A percentile compares a stretch with the other conserved stretches of the same genome.
These are phyloP conservation scores for Xylaria telfairii DNA, from an alignment of 495 filamentous ascomycete species.

Conservation along the genomic window DNA sequence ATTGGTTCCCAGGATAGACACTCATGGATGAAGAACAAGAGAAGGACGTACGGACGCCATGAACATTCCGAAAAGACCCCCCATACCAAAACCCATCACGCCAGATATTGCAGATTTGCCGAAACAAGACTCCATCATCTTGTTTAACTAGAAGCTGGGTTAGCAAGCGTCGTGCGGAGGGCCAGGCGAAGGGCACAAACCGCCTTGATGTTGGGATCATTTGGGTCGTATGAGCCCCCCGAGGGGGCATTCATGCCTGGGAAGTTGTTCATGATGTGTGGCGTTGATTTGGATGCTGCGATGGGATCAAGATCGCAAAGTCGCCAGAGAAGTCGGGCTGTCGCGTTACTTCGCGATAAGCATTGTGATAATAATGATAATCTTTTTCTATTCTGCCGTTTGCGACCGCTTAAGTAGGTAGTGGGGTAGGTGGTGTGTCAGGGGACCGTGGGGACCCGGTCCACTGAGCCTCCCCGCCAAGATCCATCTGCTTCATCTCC, in stretches of 20 bases:
- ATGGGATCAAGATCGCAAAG: not conserved
- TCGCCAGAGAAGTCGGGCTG: slow-evolving; percentile 6
- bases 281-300: not conserved
- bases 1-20: not conserved
- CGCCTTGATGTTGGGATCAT: slow-evolving; percentile 51
- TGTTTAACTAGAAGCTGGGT: slow-evolving; percentile 66
- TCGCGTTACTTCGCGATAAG: slow-evolving; percentile 19
- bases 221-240: slow-evolving; percentile 41
- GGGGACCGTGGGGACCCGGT: not conserved
- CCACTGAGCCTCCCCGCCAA: not conserved
- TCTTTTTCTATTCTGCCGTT: slow-evolving; percentile 24
- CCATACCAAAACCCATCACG: slow-evolving; percentile 86
- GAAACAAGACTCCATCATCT: slow-evolving; percentile 86
- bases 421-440: not conserved
- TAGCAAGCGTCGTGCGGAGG: slow-evolving; percentile 25
- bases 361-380: slow-evolving; percentile 5
- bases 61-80: slow-evolving; percentile 91
- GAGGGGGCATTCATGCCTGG: slow-evolving; percentile 31
- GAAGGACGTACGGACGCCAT: slow-evolving; percentile 79
- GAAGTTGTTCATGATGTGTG: slow-evolving; percentile 35
- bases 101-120: slow-evolving; percentile 83
- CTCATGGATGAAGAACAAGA: not conserved
- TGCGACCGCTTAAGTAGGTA: slow-evolving; percentile 14
- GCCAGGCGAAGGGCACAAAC: slow-evolving; percentile 33
- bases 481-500: not conserved